These are phyloP conservation scores for Miscanthus lutarioriparius DNA, from an alignment of 176 grass and related monocot species.

Conservation along the genomic window DNA sequence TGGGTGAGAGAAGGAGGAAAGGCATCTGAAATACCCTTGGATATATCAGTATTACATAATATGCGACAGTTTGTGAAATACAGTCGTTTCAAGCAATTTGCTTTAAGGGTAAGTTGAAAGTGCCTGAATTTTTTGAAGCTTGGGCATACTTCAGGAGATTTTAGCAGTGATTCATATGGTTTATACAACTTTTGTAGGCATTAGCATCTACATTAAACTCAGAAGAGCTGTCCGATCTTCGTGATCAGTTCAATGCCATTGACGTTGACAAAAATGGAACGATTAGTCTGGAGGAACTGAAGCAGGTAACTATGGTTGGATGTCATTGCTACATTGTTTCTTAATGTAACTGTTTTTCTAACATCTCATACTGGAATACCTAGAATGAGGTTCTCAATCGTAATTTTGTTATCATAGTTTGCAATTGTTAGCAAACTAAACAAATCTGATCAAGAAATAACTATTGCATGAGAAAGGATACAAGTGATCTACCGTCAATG, in stretches of 20 bases:
- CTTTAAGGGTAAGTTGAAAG: conserved; percentile 67
- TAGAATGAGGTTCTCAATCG: not conserved
- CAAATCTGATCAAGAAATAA: not conserved
- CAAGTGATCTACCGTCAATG: not conserved
- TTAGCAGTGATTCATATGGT: not conserved
- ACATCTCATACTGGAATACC: not conserved
- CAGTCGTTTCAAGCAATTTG: conserved; percentile 97
- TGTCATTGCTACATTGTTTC: not conserved
- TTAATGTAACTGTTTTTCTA: not conserved
- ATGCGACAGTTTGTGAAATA: conserved; percentile 97
- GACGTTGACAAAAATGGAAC: conserved; percentile 89
- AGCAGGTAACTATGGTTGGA: conserved; percentile 52
- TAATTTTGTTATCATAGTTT: not conserved
- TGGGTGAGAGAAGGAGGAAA: conserved; percentile 96
- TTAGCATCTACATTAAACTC: conserved; percentile 79
- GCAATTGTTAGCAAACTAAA: not conserved
- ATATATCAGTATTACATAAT: conserved; percentile 92
- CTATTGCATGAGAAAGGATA: not conserved
- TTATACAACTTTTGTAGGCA: conserved; percentile 55
- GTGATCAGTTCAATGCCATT: conserved; percentile 93
- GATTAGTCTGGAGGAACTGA: conserved; percentile 94
- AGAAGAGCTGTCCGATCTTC: conserved; percentile 78
- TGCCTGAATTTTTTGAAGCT: not conserved
- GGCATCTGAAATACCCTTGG: conserved; percentile 85
- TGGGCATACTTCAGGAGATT: conserved; percentile 1